Evolutionary conservation across 2,329 filamentous ascomycete species (phyloP).

Genomic region (Fusarium buharicum): DNA sequence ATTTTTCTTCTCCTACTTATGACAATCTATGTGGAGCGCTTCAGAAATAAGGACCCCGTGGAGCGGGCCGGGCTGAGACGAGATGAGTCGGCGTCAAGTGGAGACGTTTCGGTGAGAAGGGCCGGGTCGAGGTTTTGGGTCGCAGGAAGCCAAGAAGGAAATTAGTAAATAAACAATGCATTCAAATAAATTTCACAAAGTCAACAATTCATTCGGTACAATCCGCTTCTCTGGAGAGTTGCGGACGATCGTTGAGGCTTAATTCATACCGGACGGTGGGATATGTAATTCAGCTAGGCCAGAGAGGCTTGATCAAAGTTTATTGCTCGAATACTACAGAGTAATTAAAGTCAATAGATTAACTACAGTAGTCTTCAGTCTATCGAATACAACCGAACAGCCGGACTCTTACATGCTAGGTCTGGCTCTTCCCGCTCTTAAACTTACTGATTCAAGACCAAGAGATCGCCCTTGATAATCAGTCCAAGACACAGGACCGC

Average conservation of each 20-base stretch:
- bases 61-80: constrained; percentile 33
- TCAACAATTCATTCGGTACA: background rate
- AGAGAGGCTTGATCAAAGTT: constrained; percentile 3
- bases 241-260: constrained; percentile 8
- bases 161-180: constrained; percentile 12
- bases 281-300: constrained; percentile 1
- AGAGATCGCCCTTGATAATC: constrained; percentile 24
- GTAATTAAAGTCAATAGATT: constrained; percentile 7
- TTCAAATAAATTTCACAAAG: background rate
- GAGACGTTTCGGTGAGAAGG: constrained; percentile 29
- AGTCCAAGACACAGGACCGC: constrained; percentile 1
- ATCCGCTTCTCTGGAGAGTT: constrained; percentile 13
- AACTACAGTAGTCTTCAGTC: constrained; percentile 7
- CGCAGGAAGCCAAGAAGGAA: constrained; percentile 3
- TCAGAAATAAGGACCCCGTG: constrained; percentile 26
- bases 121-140: constrained; percentile 15
- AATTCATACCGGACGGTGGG: background rate
- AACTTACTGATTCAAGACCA: constrained; percentile 8
- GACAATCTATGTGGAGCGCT: constrained; percentile 24
- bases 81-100: constrained; percentile 34
- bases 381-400: constrained; percentile 4
- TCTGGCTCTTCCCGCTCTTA: constrained; percentile 22
- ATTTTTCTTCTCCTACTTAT: background rate
- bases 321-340: background rate
- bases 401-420: constrained; percentile 8